Percentiles rank a stretch among this genome's conserved stretches.
These are phyloP conservation scores for Quercus lobata DNA, from an alignment of 331 rosid genomes.

Conservation along the genomic window DNA sequence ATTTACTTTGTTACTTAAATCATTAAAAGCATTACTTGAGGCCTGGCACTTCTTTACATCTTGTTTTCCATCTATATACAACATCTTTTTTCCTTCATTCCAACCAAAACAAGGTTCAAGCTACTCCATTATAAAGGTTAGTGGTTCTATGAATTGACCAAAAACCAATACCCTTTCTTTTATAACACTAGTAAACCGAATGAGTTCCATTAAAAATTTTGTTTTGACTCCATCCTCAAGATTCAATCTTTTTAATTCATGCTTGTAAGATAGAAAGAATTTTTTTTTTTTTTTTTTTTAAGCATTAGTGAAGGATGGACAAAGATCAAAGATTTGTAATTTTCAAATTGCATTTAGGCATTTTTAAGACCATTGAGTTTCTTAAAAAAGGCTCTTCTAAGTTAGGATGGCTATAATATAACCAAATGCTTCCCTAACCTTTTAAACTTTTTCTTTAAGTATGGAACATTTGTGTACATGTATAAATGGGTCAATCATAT, in stretches of 20 bases:
- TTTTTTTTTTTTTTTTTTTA: not conserved
- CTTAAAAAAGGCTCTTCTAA: constrained; percentile 23
- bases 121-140: constrained; percentile 23
- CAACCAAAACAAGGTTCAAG: constrained; percentile 34
- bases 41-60: constrained; percentile 38
- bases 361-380: not conserved
- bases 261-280: not conserved
- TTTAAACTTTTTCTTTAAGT: constrained; percentile 49
- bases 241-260: constrained; percentile 11
- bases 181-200: constrained; percentile 29
- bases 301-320: constrained; percentile 51
- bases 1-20: constrained; percentile 35
- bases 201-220: constrained; percentile 44
- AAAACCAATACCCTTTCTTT: constrained; percentile 65
- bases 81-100: constrained; percentile 42
- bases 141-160: constrained; percentile 43
- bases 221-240: constrained; percentile 47
- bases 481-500: constrained; percentile 41
- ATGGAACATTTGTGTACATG: constrained; percentile 44
- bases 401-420: constrained; percentile 31
- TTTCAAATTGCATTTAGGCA: no score
- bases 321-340: constrained; percentile 35
- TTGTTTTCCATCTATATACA: constrained; percentile 38
- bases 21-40: constrained; percentile 41
- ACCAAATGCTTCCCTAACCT: constrained; percentile 47